Percentiles rank a stretch among this genome's conserved stretches.
Evolutionary conservation across 2,329 filamentous ascomycete genomes (phyloP).

Genomic region (Exophiala sp.): DNA sequence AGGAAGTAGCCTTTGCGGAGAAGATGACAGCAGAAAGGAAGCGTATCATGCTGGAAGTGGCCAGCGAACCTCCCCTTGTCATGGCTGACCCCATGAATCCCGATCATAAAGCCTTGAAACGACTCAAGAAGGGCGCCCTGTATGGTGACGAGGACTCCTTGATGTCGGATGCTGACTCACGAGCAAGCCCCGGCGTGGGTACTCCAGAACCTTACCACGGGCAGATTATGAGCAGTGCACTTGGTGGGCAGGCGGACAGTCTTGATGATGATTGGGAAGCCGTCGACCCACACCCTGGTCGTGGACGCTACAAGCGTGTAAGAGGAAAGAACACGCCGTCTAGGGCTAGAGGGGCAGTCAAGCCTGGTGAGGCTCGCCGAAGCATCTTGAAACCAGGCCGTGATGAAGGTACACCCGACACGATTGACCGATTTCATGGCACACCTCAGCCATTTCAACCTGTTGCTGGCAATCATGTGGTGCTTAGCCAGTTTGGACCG

Average conservation of each 20-base stretch:
- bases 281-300: conserved; percentile 34
- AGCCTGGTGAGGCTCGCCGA: conserved; percentile 18
- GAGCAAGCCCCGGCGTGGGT: conserved; percentile 26
- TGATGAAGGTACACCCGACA: conserved; percentile 35
- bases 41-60: conserved; percentile 41
- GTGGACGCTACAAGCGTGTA: conserved; percentile 39
- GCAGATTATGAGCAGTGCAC: conserved; percentile 19
- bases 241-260: conserved; percentile 28
- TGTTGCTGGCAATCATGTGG: conserved; percentile 40
- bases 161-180: conserved; percentile 26
- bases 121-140: conserved; percentile 40
- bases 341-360: conserved; percentile 31
- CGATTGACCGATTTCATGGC: conserved; percentile 16
- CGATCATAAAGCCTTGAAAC: conserved; percentile 42
- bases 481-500: conserved; percentile 38
- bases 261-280: conserved; percentile 41
- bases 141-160: conserved; percentile 25
- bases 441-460: conserved; percentile 35
- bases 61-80: conserved; percentile 35
- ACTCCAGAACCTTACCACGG: conserved; percentile 16
- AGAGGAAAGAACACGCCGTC: conserved; percentile 29
- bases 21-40: conserved; percentile 48
- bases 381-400: conserved; percentile 44
- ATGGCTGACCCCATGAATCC: conserved; percentile 30
- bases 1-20: conserved; percentile 48